These are phyloP conservation scores for Aspergillus saccharolyticus DNA, from an alignment of 495 filamentous ascomycete genomes.

Conservation along the genomic window DNA sequence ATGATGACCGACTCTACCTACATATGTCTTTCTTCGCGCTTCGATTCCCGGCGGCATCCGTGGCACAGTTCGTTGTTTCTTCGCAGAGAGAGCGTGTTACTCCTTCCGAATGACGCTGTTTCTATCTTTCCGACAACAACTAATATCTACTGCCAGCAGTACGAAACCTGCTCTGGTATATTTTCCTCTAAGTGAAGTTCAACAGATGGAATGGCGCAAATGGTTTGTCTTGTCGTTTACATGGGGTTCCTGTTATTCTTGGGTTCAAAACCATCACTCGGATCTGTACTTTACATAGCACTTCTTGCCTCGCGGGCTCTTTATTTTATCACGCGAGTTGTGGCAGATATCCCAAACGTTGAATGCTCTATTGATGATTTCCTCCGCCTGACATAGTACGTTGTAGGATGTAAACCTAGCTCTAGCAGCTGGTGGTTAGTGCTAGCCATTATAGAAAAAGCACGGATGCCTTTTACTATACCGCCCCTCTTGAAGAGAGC, in stretches of 20 bases:
- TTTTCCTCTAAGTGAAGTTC: neutral
- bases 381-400: neutral
- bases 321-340: neutral
- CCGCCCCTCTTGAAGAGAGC: too few species aligned
- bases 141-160: neutral
- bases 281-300: neutral
- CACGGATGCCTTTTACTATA: too few species aligned
- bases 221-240: neutral
- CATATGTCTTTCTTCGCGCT: neutral
- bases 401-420: too few species aligned
- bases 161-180: too few species aligned
- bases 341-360: conserved; percentile 3
- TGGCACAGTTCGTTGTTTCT: neutral
- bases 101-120: too few species aligned
- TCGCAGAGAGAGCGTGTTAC: neutral
- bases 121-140: neutral
- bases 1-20: neutral
- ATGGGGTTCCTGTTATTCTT: neutral
- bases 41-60: neutral
- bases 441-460: neutral
- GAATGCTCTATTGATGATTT: neutral
- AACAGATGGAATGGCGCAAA: neutral
- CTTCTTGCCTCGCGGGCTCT: neutral
- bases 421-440: too few species aligned
- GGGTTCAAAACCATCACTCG: neutral